Conservation (phyloP, 2,329 filamentous ascomycete genomes). For the Phyllosticta citriasiana region DNA sequence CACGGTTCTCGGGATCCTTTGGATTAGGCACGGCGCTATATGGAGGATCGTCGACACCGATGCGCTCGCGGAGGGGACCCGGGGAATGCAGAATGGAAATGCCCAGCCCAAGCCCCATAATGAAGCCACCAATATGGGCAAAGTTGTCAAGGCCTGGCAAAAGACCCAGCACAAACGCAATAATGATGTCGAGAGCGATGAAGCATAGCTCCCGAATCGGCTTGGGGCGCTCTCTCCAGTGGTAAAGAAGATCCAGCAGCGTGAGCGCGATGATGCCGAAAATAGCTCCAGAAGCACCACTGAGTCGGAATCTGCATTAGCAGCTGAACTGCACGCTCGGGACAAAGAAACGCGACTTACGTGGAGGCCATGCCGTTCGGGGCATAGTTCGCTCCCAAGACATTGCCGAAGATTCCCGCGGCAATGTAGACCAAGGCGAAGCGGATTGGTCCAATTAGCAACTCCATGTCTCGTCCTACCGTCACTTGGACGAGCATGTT, state of each 20-base stretch:
- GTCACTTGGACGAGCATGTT: constrained; percentile 89
- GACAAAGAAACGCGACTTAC: neutral
- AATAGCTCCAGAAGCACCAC: constrained; percentile 78
- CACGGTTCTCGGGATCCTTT: constrained; percentile 42
- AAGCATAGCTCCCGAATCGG: constrained; percentile 81
- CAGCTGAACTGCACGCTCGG: neutral
- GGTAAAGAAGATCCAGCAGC: constrained; percentile 84
- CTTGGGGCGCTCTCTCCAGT: constrained; percentile 68
- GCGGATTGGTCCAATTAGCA: constrained; percentile 75
- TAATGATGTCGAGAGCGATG: constrained; percentile 72
- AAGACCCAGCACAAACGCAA: constrained; percentile 86
- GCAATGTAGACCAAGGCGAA: constrained; percentile 85
- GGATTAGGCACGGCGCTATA: constrained; percentile 53
- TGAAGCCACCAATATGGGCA: constrained; percentile 88
- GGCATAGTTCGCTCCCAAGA: constrained; percentile 89
- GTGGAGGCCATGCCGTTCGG: constrained; percentile 64
- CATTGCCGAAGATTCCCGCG: constrained; percentile 89
- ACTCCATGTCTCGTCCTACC: constrained; percentile 85
- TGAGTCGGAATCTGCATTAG: constrained; percentile 11
- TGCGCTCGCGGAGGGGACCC: constrained; percentile 62
- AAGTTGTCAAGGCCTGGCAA: constrained; percentile 95
- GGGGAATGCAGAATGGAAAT: constrained; percentile 84
- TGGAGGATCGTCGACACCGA: constrained; percentile 57
- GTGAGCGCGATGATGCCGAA: constrained; percentile 88
- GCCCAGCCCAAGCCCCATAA: constrained; percentile 82